Percentiles rank a stretch among this genome's conserved stretches.
phyloP scores from a whole-genome alignment of 331 rosid species.

The Saraca asoca region DNA sequence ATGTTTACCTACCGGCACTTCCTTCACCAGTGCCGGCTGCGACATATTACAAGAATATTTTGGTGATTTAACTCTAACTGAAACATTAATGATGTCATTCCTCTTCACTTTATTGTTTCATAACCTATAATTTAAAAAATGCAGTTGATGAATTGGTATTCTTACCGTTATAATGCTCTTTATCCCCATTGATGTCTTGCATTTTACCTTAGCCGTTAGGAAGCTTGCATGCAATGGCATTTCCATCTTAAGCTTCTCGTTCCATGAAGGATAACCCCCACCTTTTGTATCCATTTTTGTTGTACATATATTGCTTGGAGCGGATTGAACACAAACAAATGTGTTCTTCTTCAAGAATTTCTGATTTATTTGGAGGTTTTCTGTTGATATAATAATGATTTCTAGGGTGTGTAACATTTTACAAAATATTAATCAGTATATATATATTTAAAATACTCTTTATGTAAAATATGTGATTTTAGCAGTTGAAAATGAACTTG shows the following conservation, averaged over 20 bases:
- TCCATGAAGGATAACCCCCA: too few relatives aligned
- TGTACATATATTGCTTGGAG: too few relatives aligned
- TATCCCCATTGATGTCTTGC: constrained; percentile 36
- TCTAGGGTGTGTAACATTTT: constrained; percentile 39
- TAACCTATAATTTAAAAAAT: constrained; percentile 76
- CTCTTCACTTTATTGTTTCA: constrained; percentile 55
- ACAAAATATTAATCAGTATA: too few relatives aligned
- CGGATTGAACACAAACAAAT: too few relatives aligned
- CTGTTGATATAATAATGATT: constrained; percentile 37
- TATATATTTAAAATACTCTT: too few relatives aligned
- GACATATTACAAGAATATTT: too few relatives aligned
- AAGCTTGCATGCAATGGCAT: constrained; percentile 45
- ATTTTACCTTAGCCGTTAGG: constrained; percentile 47
- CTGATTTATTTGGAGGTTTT: constrained; percentile 33
- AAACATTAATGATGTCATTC: constrained; percentile 73
- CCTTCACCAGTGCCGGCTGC: neutral
- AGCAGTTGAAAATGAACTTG: too few relatives aligned
- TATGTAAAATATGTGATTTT: too few relatives aligned
- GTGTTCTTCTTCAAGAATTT: constrained; percentile 26
- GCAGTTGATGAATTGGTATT: constrained; percentile 55
- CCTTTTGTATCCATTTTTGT: too few relatives aligned
- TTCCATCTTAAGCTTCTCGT: too few relatives aligned
- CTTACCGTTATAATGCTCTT: constrained; percentile 49
- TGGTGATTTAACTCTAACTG: constrained; percentile 46
- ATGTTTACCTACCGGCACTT: constrained; percentile 9